Evolutionary conservation across 2,329 filamentous ascomycete species (phyloP).

Genomic region (Fusarium sp.): DNA sequence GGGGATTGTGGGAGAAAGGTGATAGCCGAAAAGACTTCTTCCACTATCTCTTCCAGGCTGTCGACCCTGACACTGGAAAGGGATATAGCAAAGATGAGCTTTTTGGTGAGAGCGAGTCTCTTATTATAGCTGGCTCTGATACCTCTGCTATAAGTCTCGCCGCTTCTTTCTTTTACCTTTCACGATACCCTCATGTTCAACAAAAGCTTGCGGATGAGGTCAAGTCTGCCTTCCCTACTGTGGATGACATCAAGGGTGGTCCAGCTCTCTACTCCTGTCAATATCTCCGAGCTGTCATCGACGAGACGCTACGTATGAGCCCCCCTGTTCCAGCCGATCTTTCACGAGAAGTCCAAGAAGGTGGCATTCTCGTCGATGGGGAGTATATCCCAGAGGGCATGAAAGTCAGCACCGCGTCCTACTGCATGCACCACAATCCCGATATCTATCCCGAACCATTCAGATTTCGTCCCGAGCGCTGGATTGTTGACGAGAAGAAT

Average conservation of each 20-base stretch:
- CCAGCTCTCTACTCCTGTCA: constrained; percentile 18
- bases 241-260: constrained; percentile 15
- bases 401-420: constrained; percentile 13
- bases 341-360: constrained; percentile 23
- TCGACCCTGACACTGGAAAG: constrained; percentile 37
- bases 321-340: constrained; percentile 32
- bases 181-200: constrained; percentile 2
- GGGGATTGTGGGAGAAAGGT: neutral
- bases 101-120: constrained; percentile 37
- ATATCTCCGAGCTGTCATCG: constrained; percentile 39
- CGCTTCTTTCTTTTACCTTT: constrained; percentile 34
- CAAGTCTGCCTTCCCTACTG: constrained; percentile 1
- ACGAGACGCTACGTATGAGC: constrained; percentile 36
- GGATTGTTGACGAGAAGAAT: constrained; percentile 10
- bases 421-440: constrained; percentile 28
- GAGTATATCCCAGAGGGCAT: constrained; percentile 23
- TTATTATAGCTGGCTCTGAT: constrained; percentile 36
- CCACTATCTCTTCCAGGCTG: constrained; percentile 30
- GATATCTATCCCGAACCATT: constrained; percentile 17
- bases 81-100: constrained; percentile 35
- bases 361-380: constrained; percentile 22
- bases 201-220: constrained; percentile 21
- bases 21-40: constrained; percentile 38
- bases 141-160: constrained; percentile 27
- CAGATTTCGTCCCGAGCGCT: constrained; percentile 27